phyloP scores from a whole-genome alignment of 2,329 filamentous ascomycete species.

The Calonectria pauciramosa region DNA sequence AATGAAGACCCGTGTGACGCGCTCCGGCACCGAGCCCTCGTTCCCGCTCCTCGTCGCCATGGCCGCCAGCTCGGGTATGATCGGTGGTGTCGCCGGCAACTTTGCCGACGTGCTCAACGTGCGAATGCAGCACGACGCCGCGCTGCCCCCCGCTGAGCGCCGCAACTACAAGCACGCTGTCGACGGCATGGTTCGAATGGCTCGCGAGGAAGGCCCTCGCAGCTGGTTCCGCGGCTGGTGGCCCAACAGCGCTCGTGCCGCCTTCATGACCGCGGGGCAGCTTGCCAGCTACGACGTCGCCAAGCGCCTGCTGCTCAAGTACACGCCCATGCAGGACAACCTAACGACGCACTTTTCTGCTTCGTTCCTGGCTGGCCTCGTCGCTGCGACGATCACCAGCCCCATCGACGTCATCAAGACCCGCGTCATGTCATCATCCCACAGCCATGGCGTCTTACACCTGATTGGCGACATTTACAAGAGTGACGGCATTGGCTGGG shows the following conservation, averaged over 20 bases:
- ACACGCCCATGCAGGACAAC: constrained; percentile 77
- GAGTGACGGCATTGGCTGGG: constrained; percentile 82
- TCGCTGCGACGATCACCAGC: constrained; percentile 87
- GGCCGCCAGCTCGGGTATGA: constrained; percentile 85
- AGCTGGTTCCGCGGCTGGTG: constrained; percentile 88
- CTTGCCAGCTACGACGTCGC: constrained; percentile 88
- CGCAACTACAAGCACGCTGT: constrained; percentile 92
- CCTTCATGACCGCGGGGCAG: constrained; percentile 90
- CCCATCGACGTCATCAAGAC: constrained; percentile 94
- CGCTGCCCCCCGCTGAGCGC: constrained; percentile 79
- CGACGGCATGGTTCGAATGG: constrained; percentile 89
- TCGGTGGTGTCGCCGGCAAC: constrained; percentile 92
- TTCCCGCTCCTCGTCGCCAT: constrained; percentile 86
- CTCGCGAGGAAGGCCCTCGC: constrained; percentile 82
- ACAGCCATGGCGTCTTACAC: constrained; percentile 65
- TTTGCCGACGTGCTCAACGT: constrained; percentile 97
- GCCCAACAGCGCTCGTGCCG: constrained; percentile 84
- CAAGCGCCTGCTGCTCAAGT: constrained; percentile 76
- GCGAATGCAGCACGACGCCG: constrained; percentile 94
- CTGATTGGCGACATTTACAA: constrained; percentile 77
- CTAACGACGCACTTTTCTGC: constrained; percentile 85
- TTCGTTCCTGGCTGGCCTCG: constrained; percentile 83
- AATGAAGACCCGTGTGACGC: constrained; percentile 75
- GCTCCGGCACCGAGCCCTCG: constrained; percentile 68
- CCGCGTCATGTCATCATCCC: constrained; percentile 80